Base-by-base conservation (phyloP, 2,329 filamentous ascomycete species). In the Trichoderma sp. region DNA sequence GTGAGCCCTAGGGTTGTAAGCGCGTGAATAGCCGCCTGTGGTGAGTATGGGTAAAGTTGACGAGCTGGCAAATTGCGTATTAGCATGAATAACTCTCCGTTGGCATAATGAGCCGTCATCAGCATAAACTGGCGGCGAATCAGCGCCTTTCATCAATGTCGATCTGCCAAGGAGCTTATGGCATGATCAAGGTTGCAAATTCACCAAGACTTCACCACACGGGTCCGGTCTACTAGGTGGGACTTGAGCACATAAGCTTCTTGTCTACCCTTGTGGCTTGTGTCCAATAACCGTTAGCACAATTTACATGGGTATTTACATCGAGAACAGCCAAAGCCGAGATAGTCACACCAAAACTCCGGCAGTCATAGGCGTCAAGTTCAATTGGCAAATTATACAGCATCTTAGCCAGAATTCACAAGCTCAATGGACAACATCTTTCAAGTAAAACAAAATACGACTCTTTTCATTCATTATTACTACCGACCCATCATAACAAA, bases 381-480 rank as follows among this genome's bases (percentile, higher is more conserved):
- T 9, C 23, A 23, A 20, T 23, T 53, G 20, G 47, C 47, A 20
- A 20, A n/a, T 8, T 8, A 20, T 1, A 20, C 9, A 3, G 1
- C 23, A 43, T 13, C 12, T 23, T 7, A 23, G 23, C 34, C 23
- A 43, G 0, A n/a, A 30, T 4, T 58, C 30, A 66, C 53, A 7
- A 1, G 34, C 7, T n/a, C 17, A 26, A 17, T 15, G n/a, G 32
- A 7, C 15, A 58, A 23, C 3, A 0, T 23, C 2, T 1, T 43
- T 47, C n/a, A 15, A 2, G 30, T 23, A n/a, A 8, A 50, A n/a
- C 7, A 3, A 68, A 59, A 50, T 61, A 34, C 3, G 20, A 50
- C 30, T 32, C 17, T 12, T 69, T 61, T 50, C 59, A 28, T 62
- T 69, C 39, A 61, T 61, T 17, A 62, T 62, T 69, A 62, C 39